A percentile compares a stretch with the other conserved stretches of the same genome.
Evolutionary conservation across 2,329 filamentous ascomycete genomes (phyloP).

Genomic region (Ploettnerulaceae sp.): DNA sequence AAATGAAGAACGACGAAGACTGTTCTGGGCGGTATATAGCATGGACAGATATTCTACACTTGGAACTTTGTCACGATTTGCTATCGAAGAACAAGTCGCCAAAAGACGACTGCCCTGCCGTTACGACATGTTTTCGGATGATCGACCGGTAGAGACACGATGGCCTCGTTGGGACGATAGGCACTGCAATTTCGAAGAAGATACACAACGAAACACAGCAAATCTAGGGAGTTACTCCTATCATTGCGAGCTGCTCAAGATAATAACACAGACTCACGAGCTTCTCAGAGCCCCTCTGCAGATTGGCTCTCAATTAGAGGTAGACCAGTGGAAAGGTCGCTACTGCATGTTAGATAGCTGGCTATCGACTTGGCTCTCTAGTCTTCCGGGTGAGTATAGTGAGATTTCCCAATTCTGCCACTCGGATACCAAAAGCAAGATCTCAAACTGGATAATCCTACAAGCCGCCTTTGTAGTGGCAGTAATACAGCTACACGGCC

Average conservation of each 20-base stretch:
- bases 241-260: conserved; percentile 7
- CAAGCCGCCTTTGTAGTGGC: conserved; percentile 6
- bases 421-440: conserved; percentile 9
- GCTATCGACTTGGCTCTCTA: conserved; percentile 2
- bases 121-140: conserved; percentile 5
- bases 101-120: conserved; percentile 7
- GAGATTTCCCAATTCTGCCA: conserved; percentile 9
- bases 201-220: conserved; percentile 5
- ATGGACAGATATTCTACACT: conserved; percentile 6
- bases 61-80: conserved; percentile 4
- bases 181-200: not conserved
- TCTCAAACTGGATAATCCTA: conserved; percentile 10
- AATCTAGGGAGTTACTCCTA: conserved; percentile 7
- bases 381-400: conserved; percentile 6
- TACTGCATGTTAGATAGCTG: conserved; percentile 1
- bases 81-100: conserved; percentile 2
- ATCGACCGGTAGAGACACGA: conserved; percentile 2
- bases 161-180: conserved; percentile 4
- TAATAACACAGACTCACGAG: conserved; percentile 7
- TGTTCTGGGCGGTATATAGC: conserved; percentile 7
- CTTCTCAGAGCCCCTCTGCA: conserved; percentile 1
- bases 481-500: conserved; percentile 1
- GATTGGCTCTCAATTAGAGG: not conserved
- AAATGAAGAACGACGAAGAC: conserved; percentile 6
- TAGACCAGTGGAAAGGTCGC: not conserved